phyloP scores from a whole-genome alignment of 306 rosid genomes.

The Lathyrus sativus region DNA sequence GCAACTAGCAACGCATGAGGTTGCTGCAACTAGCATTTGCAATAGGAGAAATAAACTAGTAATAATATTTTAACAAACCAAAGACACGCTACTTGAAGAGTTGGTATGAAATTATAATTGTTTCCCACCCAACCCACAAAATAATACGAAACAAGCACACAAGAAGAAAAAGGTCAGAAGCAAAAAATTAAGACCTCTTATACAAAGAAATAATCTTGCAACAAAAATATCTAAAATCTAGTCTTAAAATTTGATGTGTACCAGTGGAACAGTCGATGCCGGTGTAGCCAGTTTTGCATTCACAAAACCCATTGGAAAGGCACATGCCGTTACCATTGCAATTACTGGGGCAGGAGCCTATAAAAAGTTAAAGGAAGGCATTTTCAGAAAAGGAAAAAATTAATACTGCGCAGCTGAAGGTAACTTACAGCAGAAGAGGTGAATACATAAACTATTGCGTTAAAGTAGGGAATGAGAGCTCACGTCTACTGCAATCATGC shows the following conservation, averaged over 20 bases:
- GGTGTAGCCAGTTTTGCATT: constrained; percentile 76
- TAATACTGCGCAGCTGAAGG: constrained; percentile 20
- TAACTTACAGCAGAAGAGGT: constrained; percentile 18
- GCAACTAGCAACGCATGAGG: constrained; percentile 1
- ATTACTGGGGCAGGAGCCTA: constrained; percentile 76
- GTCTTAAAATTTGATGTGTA: constrained; percentile 34
- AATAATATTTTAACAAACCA: not conserved
- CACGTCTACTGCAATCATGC: constrained; percentile 83
- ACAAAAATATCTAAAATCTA: constrained; percentile 11
- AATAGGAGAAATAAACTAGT: constrained; percentile 13
- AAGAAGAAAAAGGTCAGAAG: not conserved
- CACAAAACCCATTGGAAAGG: constrained; percentile 82
- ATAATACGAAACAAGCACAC: not conserved
- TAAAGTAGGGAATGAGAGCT: constrained; percentile 44
- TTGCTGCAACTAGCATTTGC: constrained; percentile 21
- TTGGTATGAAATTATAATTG: not conserved
- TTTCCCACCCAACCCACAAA: constrained; percentile 4
- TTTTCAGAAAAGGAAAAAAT: constrained; percentile 4
- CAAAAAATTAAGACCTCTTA: constrained; percentile 1
- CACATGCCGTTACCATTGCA: constrained; percentile 82
- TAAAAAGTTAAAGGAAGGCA: constrained; percentile 17
- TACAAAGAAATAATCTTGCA: constrained; percentile 18
- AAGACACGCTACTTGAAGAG: constrained; percentile 1
- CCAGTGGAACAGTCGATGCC: constrained; percentile 97
- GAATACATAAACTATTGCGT: constrained; percentile 6